phyloP scores from a whole-genome alignment of 352 stramenopile genomes.

The Phytophthora citricola region DNA sequence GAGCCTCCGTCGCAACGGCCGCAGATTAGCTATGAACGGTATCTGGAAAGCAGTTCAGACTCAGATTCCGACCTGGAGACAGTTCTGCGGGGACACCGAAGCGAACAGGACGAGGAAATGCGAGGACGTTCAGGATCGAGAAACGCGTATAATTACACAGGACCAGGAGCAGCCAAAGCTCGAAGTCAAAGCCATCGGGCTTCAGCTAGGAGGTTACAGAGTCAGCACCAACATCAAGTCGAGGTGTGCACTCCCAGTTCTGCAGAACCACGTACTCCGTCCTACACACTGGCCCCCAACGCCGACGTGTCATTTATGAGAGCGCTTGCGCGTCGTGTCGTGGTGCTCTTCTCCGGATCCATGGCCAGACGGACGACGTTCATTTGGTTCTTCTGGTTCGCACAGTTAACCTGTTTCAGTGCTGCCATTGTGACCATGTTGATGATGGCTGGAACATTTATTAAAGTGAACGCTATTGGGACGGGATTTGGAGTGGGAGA shows the following conservation, averaged over 20 bases:
- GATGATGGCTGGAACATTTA: constrained; percentile 38
- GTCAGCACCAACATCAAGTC: constrained; percentile 24
- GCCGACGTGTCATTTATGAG: constrained; percentile 41
- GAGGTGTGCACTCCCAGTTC: constrained; percentile 27
- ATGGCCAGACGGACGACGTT: constrained; percentile 48
- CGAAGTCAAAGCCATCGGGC: constrained; percentile 28
- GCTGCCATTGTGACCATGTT: constrained; percentile 31
- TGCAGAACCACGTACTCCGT: constrained; percentile 30
- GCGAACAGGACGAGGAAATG: constrained; percentile 15
- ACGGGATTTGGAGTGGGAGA: constrained; percentile 21
- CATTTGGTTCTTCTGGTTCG: constrained; percentile 60
- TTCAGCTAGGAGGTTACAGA: constrained; percentile 33
- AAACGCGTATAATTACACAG: constrained; percentile 22
- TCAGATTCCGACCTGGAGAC: constrained; percentile 34
- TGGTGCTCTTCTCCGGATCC: constrained; percentile 48
- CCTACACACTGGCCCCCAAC: constrained; percentile 35
- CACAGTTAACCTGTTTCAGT: constrained; percentile 24
- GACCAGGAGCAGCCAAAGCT: constrained; percentile 19
- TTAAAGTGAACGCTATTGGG: constrained; percentile 26
- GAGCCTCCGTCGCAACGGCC: constrained; percentile 50
- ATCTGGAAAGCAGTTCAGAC: constrained; percentile 34
- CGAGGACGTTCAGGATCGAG: not conserved
- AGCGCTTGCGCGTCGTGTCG: constrained; percentile 47
- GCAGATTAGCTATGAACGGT: constrained; percentile 31
- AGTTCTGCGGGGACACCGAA: constrained; percentile 1